Evolutionary conservation across 2,329 filamentous ascomycete genomes (phyloP).

Genomic region (Xylaria sp.): DNA sequence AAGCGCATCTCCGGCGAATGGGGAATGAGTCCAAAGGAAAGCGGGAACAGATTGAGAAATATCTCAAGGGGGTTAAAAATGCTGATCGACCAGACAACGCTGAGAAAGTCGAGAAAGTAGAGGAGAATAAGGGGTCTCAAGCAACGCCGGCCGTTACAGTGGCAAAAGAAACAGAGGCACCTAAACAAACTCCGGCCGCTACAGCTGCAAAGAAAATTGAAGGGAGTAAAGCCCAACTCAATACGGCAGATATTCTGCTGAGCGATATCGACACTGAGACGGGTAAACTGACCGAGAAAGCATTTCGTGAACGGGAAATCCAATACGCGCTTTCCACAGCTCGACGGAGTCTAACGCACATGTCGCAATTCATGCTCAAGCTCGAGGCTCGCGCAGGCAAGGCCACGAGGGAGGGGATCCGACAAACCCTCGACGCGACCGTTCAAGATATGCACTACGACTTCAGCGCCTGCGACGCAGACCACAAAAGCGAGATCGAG

Average conservation of each 20-base stretch:
- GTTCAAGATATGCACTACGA: slow-evolving; percentile 35
- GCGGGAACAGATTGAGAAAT: not conserved
- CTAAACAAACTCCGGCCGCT: not conserved
- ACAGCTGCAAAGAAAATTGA: not conserved
- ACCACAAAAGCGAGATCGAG: slow-evolving; percentile 39
- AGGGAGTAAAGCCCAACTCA: not conserved
- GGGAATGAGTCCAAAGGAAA: not conserved
- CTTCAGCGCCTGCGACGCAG: not conserved
- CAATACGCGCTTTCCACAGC: slow-evolving; percentile 37
- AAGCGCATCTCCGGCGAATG: not conserved
- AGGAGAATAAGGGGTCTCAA: not conserved
- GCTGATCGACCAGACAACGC: not conserved
- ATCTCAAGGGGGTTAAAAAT: not conserved
- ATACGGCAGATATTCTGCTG: not conserved
- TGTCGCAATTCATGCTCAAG: slow-evolving; percentile 48
- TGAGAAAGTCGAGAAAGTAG: not conserved
- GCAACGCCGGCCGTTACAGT: not conserved
- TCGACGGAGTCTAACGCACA: slow-evolving; percentile 42
- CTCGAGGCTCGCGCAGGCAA: slow-evolving; percentile 46
- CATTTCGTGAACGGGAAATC: slow-evolving; percentile 35
- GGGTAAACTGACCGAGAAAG: slow-evolving; percentile 26
- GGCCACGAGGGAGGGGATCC: slow-evolving; percentile 46
- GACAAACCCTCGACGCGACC: slow-evolving; percentile 47
- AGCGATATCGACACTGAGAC: slow-evolving; percentile 8
- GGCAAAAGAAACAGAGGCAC: not conserved